A percentile compares a stretch with the other conserved stretches of the same genome.
These are phyloP conservation scores for Coemansia furcata DNA, from an alignment of 192 early-diverging fungal genomes.

Conservation along the genomic window DNA sequence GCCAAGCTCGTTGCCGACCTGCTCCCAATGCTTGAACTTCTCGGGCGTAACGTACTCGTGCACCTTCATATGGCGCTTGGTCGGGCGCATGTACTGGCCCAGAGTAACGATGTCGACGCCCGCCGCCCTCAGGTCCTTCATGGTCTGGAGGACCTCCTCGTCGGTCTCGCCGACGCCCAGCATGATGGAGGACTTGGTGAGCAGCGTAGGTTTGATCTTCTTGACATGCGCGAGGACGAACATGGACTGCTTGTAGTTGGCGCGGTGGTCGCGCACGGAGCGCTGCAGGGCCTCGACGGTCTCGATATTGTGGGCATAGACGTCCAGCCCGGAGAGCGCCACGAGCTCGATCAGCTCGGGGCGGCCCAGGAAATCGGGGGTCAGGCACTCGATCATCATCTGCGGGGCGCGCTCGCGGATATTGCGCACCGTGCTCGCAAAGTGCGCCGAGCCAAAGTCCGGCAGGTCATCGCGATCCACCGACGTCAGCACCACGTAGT, in stretches of 20 bases:
- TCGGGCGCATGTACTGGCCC: conserved; percentile 99
- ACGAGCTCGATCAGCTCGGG: conserved; percentile 75
- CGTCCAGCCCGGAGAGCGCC: conserved; percentile 90
- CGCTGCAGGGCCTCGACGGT: conserved; percentile 88
- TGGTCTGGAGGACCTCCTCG: conserved; percentile 83
- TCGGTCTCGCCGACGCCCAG: conserved; percentile 95
- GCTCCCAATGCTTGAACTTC: conserved; percentile 87
- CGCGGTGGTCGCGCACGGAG: conserved; percentile 90
- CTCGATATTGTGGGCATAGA: conserved; percentile 98
- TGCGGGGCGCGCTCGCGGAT: conserved; percentile 87
- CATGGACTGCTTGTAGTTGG: conserved; percentile 89
- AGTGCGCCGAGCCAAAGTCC: conserved; percentile 91
- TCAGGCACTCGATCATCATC: conserved; percentile 94
- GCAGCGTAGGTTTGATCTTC: conserved; percentile 66
- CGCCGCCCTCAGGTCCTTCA: conserved; percentile 77
- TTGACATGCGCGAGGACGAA: conserved; percentile 88
- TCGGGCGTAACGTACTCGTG: conserved; percentile 90
- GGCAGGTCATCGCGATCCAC: conserved; percentile 95
- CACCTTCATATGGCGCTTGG: conserved; percentile 98
- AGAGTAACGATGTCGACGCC: conserved; percentile 93
- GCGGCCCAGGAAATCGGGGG: conserved; percentile 87
- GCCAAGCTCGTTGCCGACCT: conserved; percentile 75
- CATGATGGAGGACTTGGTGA: conserved; percentile 99
- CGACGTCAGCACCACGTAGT: conserved; percentile 96
- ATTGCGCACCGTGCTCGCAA: conserved; percentile 85